Evolutionary conservation across 352 stramenopile species (phyloP), one percentile per base, ranked within the genome.

Genomic region (Globisporangium paddicum): DNA sequence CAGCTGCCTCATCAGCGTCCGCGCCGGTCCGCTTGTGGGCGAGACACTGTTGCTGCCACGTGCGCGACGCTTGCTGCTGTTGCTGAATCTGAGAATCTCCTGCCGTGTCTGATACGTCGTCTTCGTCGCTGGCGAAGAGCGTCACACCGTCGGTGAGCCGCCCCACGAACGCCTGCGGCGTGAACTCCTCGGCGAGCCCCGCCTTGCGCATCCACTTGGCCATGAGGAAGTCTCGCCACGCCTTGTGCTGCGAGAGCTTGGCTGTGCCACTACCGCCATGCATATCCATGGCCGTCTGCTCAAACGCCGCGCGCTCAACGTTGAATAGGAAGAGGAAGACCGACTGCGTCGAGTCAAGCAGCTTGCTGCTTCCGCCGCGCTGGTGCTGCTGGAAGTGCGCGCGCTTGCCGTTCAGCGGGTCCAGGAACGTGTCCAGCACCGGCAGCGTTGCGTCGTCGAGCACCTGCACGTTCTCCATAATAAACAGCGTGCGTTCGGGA

Each of bases 291-390:
- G 19, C 47, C 47, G 47, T 40, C 25, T 38, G 26, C 21, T 41
- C 28, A 19, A 40, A 61, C 18, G 28, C 41, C n/a, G 58, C 34
- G 28, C 28, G 38, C 19, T 59, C 51, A 18, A 77, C 48, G 30
- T 82, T 64, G 58, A 72, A 90, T 0, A 88, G 62, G 58, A 90
- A 88, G 6, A 90, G 55, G 45, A 90, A 87, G 4, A 90, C 49
- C 0, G 78, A 68, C 23, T 79, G 71, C 26, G 72, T 68, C 25
- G 68, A 79, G 66, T 90, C 80, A 28, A 86, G 71, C 19, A 80
- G 58, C 19, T 54, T 54, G n/a, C 60, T 72, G 19, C 46, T 46
- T 55, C 63, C 41, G 21, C 62, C 62, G 5, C 69, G 51, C 2
- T 60, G 44, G 13, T 72, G 66, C 14, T 82, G 62, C 51, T 90